Evolutionary conservation across 106 monocot genomes (phyloP), one percentile per base, ranked within the genome.

Genomic region (Alisma plantagoaquatica): DNA sequence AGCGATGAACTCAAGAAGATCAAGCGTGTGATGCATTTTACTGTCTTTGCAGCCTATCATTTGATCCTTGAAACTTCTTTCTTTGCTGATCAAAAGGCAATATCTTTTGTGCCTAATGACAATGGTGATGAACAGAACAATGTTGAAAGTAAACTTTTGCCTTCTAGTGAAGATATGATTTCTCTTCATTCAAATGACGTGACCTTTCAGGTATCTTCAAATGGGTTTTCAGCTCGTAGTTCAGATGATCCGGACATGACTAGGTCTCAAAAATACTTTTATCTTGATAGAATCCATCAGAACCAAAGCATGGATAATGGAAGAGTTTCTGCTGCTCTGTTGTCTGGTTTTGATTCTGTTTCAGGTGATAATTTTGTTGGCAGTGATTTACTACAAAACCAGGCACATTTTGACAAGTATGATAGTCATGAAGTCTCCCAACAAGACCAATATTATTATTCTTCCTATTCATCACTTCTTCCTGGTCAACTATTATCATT

Each of bases 41-140:
- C 86, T 49, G 77, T 99, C 31, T 90, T 86, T 82, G 82, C 76
- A 33, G 98, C 98, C 43, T 90, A 99, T 42, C 82, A 90, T 70
- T 80, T 99, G 57, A 86, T 86, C 24, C 73, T 86, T 33, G 82
- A 90, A 73, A 90, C 90, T 24, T 86, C 86, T 43, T 99, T 79
- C 53, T 82, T 90, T 64, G 73, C 67, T 30, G 98, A 99, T 77
- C 98, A 99, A 53, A 86, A 71, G 47, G 59, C 79, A 54, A 65
- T 90, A 55, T 74, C 72, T 51, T 67, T 62, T 64, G 65, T 67
- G 23, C 32, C 59, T n/a, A n/a, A n/a, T n/a, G n/a, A n/a, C n/a
- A n/a, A n/a, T n/a, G n/a, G n/a, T 24, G 62, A n/a, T n/a, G n/a
- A n/a, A n/a, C n/a, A n/a, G n/a, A n/a, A 48, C 59, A 33, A 61